phyloP scores from a whole-genome alignment of 306 rosid species.

The Lotus japonicus region DNA sequence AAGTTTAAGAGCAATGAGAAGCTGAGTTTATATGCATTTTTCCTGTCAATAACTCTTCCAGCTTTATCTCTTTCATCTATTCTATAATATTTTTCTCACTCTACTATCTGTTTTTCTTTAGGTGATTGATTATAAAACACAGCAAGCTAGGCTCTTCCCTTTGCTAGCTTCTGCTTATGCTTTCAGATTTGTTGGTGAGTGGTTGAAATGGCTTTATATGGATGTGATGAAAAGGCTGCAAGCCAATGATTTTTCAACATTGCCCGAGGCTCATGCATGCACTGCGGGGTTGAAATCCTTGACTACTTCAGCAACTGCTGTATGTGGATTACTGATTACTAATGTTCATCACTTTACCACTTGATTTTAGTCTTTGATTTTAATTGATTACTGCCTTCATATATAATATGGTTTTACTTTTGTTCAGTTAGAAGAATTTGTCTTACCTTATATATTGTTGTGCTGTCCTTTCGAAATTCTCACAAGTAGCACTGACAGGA shows the following conservation, averaged over 20 bases:
- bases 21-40: not conserved
- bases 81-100: not conserved
- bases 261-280: conserved; percentile 99
- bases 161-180: conserved; percentile 98
- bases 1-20: not conserved
- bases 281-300: conserved; percentile 97
- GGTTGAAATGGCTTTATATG: conserved; percentile 92
- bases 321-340: conserved; percentile 38
- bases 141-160: conserved; percentile 93
- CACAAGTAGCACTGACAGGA: no score
- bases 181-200: conserved; percentile 96
- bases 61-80: not conserved
- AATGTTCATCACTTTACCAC: conserved; percentile 1
- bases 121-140: conserved; percentile 98
- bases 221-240: conserved; percentile 85
- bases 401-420: not conserved
- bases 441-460: conserved; percentile 4
- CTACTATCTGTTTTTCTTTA: conserved; percentile 28
- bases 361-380: not conserved
- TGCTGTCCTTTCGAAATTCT: not conserved
- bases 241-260: conserved; percentile 74
- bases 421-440: not conserved
- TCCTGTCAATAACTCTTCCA: conserved; percentile 6
- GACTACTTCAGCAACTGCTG: conserved; percentile 94
- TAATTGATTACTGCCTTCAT: conserved; percentile 1